These are phyloP conservation scores for Aspergillus sclerotiicarbonarius DNA, from an alignment of 495 filamentous ascomycete species.

Conservation along the genomic window DNA sequence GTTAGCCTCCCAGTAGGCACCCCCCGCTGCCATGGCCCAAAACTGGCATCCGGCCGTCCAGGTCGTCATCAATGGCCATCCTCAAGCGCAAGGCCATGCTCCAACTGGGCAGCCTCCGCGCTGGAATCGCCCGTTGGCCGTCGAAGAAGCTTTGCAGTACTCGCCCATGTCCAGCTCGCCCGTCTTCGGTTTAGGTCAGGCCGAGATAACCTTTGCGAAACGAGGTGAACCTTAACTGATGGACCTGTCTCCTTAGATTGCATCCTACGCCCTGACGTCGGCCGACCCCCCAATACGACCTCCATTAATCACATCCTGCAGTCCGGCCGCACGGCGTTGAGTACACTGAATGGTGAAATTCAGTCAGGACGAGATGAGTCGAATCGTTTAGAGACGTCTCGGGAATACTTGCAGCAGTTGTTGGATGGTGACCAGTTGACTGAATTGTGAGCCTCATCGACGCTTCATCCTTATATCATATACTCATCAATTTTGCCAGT, in stretches of 20 bases:
- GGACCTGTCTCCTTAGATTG: constrained; percentile 29
- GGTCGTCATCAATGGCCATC: constrained; percentile 45
- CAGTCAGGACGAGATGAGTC: constrained; percentile 39
- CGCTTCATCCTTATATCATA: constrained; percentile 10
- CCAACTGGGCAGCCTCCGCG: constrained; percentile 29
- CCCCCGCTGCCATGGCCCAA: constrained; percentile 35
- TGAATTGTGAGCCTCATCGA: constrained; percentile 59
- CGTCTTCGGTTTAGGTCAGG: constrained; percentile 76
- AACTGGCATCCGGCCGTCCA: constrained; percentile 43
- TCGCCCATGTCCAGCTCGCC: constrained; percentile 88
- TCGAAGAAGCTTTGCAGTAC: constrained; percentile 86
- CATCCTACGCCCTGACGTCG: constrained; percentile 40
- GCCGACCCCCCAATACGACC: constrained; percentile 40
- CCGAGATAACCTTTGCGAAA: constrained; percentile 16
- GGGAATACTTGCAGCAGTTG: constrained; percentile 67
- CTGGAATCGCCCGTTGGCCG: constrained; percentile 49
- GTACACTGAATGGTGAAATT: constrained; percentile 41
- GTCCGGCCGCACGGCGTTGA: constrained; percentile 42
- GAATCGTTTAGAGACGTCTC: constrained; percentile 42
- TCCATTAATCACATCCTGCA: constrained; percentile 47
- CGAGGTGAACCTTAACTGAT: constrained; percentile 22
- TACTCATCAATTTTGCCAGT: constrained; percentile 43
- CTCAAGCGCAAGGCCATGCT: constrained; percentile 28
- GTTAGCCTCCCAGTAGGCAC: constrained; percentile 13
- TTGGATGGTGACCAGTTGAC: constrained; percentile 66